phyloP scores from a whole-genome alignment of 345 rosid species.

The Eucalyptus fibrosa region DNA sequence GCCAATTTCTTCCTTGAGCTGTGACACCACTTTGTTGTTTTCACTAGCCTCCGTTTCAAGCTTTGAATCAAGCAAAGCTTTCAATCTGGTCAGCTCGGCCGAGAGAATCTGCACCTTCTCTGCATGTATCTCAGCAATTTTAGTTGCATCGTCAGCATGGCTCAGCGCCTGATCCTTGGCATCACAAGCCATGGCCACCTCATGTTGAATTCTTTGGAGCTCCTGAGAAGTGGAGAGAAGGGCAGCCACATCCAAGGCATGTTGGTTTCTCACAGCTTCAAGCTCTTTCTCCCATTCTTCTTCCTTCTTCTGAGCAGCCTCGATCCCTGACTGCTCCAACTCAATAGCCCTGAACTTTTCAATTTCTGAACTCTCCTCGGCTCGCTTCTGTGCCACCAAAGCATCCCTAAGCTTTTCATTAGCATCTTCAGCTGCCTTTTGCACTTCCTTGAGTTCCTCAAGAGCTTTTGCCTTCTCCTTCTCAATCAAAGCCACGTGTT shows the following conservation, averaged over 20 bases:
- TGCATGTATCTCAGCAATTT: slow-evolving; percentile 67
- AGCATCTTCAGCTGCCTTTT: slow-evolving; percentile 51
- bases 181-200: slow-evolving; percentile 52
- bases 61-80: slow-evolving; percentile 67
- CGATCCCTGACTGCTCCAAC: slow-evolving; percentile 83
- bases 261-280: slow-evolving; percentile 64
- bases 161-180: slow-evolving; percentile 80
- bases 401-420: slow-evolving; percentile 72
- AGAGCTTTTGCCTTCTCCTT: slow-evolving; percentile 67
- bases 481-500: slow-evolving; percentile 47
- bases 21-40: slow-evolving; percentile 24
- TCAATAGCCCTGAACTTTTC: slow-evolving; percentile 90
- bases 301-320: slow-evolving; percentile 71
- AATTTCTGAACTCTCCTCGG: slow-evolving; percentile 72
- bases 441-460: slow-evolving; percentile 66
- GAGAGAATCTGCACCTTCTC: slow-evolving; percentile 78
- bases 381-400: slow-evolving; percentile 75
- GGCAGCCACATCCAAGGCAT: slow-evolving; percentile 70
- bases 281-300: slow-evolving; percentile 79
- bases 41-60: slow-evolving; percentile 35
- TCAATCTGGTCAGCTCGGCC: slow-evolving; percentile 53
- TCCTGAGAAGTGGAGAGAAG: slow-evolving; percentile 66
- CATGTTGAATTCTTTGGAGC: slow-evolving; percentile 60
- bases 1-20: slow-evolving; percentile 23
- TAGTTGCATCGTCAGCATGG: slow-evolving; percentile 91